Evolutionary conservation across 1,139 yeast genomes (phyloP).

Genomic region (Kodamaea derodonti): DNA sequence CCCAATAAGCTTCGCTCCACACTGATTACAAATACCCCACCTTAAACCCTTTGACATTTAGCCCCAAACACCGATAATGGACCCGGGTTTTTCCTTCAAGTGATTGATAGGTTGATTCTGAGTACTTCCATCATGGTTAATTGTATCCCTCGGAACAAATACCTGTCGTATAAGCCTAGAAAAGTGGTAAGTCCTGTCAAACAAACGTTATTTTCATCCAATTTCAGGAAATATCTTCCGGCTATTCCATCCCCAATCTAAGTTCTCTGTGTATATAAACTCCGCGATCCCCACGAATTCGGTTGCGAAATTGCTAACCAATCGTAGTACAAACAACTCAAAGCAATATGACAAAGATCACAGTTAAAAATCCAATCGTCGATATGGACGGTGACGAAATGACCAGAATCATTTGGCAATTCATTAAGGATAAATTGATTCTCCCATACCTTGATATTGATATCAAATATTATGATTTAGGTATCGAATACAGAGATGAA

Average conservation of each 20-base stretch:
- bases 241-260: too few species aligned
- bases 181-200: too few species aligned
- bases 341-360: conserved; percentile 44
- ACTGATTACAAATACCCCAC: too few species aligned
- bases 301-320: conserved; percentile 1
- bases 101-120: too few species aligned
- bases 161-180: too few species aligned
- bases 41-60: neutral
- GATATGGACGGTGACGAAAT: conserved; percentile 86
- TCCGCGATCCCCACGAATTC: neutral
- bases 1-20: too few species aligned
- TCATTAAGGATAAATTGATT: conserved; percentile 66
- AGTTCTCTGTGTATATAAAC: too few species aligned
- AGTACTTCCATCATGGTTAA: too few species aligned
- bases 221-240: too few species aligned
- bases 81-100: conserved; percentile 1
- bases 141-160: too few species aligned
- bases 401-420: conserved; percentile 81
- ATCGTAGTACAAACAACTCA: neutral
- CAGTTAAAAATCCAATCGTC: conserved; percentile 69
- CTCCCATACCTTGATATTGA: conserved; percentile 70
- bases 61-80: neutral
- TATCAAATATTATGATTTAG: conserved; percentile 71
- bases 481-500: conserved; percentile 65
- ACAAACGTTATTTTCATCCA: too few species aligned